Evolutionary conservation across 169 alveolate genomes (phyloP), one percentile per base, ranked within the genome.

Genomic region (Plasmodium cynomolgi): DNA sequence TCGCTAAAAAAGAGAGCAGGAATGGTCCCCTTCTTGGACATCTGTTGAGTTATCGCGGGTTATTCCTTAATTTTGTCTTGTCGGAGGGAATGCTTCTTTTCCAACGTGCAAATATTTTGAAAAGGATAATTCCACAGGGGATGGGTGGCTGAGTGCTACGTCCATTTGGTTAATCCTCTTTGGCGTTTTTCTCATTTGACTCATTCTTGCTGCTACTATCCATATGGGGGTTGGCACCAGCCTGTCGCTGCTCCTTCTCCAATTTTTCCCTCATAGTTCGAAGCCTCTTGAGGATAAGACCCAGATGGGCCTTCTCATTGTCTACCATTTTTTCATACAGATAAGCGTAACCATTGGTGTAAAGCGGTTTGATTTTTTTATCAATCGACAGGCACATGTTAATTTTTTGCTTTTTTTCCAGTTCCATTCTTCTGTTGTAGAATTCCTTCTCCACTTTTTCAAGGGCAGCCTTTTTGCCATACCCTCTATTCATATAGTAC

Each of bases 311-410:
- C 68, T 90, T 90, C 74, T 90, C 94, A 90, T 90, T 90, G 39
- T 90, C 94, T 41, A 58, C 94, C 81, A 90, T 90, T 29, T 79
- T 90, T 56, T 90, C 94, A 54, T 90, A 90, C 82, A 90, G 82
- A 47, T 90, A 90, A 26, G 88, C 90, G 50, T 93, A 95, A 33
- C 98, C 98, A 33, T 96, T 90, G 9, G 98, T 96, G 82, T 96
- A 94, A 54, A 88, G 68, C 5, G 97, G 97, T 73, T 90, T 93
- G 9, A 84, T 90, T 72, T 93, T 93, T 77, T 95, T 96, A 56
- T 95, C 97, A 47, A 96, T 86, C 0, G 94, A 97, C 23, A 96
- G 83, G 20, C 97, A 96, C 97, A 95, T 95, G 72, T 92, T 94
- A 26, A 96, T 96, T 92, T 95, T 96, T 74, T 92, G 95, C 7